phyloP scores from a whole-genome alignment of 306 rosid genomes.

The Cyclanthera cordifolia region DNA sequence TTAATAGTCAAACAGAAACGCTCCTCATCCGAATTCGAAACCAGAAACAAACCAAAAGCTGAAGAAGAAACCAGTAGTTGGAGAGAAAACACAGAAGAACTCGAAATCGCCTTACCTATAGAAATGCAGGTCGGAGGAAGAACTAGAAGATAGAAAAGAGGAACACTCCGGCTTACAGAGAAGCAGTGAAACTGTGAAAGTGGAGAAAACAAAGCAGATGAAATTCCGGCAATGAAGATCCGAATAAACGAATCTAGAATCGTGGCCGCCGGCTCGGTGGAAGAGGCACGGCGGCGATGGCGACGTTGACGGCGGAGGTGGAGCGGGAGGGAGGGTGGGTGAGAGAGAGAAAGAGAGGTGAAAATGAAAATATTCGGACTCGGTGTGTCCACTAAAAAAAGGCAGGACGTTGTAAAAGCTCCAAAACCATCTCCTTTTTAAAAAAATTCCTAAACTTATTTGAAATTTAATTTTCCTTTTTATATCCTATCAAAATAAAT shows the following conservation, averaged over 20 bases:
- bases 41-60: background rate
- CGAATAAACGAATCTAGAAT: slow-evolving; percentile 6
- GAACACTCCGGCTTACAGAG: slow-evolving; percentile 2
- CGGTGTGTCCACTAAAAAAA: slow-evolving; percentile 42
- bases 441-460: background rate
- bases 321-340: slow-evolving; percentile 20
- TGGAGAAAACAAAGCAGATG: slow-evolving; percentile 10
- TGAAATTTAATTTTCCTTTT: background rate
- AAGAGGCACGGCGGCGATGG: background rate
- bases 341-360: slow-evolving; percentile 8
- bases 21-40: background rate
- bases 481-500: background rate
- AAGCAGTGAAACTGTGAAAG: background rate
- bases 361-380: slow-evolving; percentile 37
- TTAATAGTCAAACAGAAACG: background rate
- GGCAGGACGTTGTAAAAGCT: slow-evolving; percentile 31
- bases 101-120: slow-evolving; percentile 36
- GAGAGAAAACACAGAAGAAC: slow-evolving; percentile 2
- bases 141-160: background rate
- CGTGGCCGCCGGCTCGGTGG: background rate
- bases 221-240: slow-evolving; percentile 29
- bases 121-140: slow-evolving; percentile 22
- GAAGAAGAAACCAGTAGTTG: background rate
- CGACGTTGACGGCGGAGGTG: slow-evolving; percentile 25
- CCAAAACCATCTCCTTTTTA: slow-evolving; percentile 22